phyloP scores from a whole-genome alignment of 306 rosid species.

The Dalbergia oliveri region DNA sequence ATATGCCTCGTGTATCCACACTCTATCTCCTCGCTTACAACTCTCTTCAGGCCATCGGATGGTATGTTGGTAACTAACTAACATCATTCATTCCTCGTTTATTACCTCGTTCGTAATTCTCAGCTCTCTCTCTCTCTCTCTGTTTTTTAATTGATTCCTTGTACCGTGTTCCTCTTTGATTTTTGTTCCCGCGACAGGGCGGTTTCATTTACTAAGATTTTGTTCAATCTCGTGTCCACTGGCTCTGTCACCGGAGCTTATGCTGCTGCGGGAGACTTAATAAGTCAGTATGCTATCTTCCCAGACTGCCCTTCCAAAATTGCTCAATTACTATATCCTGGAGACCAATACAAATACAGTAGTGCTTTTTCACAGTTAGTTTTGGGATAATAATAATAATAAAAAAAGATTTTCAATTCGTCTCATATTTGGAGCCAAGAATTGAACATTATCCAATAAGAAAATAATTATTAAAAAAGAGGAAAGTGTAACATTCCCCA shows the following conservation, averaged over 20 bases:
- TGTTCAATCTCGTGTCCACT: slow-evolving; percentile 56
- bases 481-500: not conserved
- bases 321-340: not conserved
- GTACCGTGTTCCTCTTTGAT: not conserved
- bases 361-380: no score
- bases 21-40: slow-evolving; percentile 81
- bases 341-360: no score
- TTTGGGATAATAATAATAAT: no score
- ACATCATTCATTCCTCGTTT: not conserved
- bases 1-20: slow-evolving; percentile 61
- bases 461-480: not conserved
- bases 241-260: slow-evolving; percentile 62
- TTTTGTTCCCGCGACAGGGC: slow-evolving; percentile 57
- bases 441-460: no score
- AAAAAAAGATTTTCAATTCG: no score
- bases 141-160: not conserved
- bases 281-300: slow-evolving; percentile 57
- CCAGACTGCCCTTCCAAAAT: not conserved
- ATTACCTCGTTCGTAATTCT: no score
- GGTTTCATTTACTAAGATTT: slow-evolving; percentile 56
- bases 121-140: slow-evolving; percentile 8
- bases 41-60: slow-evolving; percentile 71
- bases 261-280: slow-evolving; percentile 68
- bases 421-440: no score
- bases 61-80: slow-evolving; percentile 46